Base-by-base conservation (phyloP, 2,329 filamentous ascomycete genomes). In the Cylindrodendrum hubeiense region DNA sequence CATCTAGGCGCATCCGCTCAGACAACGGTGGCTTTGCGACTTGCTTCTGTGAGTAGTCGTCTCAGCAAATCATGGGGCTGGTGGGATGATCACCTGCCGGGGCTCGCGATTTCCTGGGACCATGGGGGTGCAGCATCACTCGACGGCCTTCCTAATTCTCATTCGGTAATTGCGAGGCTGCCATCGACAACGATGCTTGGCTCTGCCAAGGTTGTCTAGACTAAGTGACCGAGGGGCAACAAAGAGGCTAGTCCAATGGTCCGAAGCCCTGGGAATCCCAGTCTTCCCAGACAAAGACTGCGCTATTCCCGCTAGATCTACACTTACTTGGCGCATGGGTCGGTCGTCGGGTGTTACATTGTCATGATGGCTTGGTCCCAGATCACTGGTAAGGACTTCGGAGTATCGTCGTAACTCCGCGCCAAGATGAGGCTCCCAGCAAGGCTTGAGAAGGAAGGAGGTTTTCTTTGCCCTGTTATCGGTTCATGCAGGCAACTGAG, bases 1-100 rank as follows among this genome's bases (percentile, higher is more conserved):
- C 51, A 57, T 68, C 62, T 61, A 65, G 55, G 47, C 61, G 66
- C 71, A 73, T 71, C 54, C 34, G 19, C 49, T 39, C 46, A 56
- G 41, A 53, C 65, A 47, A 63, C 67, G 61, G 65, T 70, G 65
- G 66, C 54, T 70, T 54, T 62, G 21, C 34, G 30, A 66, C 53
- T 65, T 62, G 55, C 57, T 66, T 69, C 59, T 54, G 46, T 39
- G 24, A 51, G 22, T 9, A n/a, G 24, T 28, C n/a, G 59, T 43
- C 41, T 30, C 43, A 61, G 58, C 65, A 69, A 69, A 66, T 69
- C 61, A 66, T 63, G 57, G 63, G 50, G 44, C 61, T 54, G 60
- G 53, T n/a, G 17, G 12, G 34, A 22, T 26, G 47, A 54, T 59
- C 61, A 59, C 30, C 54, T 49, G 37, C 47, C 30, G 24, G 34